These are phyloP conservation scores for Cryptosporidium viatorum DNA, from an alignment of 169 alveolate species.

Conservation along the genomic window DNA sequence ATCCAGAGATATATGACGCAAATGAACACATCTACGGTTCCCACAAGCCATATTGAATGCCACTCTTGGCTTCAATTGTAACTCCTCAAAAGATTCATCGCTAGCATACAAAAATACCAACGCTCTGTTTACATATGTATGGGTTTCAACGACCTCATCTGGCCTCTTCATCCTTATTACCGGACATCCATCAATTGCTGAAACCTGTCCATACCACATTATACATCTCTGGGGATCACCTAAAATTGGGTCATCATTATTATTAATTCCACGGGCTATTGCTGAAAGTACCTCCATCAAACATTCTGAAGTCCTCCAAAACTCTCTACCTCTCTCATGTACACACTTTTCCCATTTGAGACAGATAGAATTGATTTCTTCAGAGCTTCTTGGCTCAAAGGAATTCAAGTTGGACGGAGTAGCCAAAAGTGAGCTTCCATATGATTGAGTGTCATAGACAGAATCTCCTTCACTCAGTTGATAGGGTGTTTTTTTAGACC, in stretches of 20 bases:
- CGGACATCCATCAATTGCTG: conserved; percentile 87
- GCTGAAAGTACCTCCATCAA: conserved; percentile 81
- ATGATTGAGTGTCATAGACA: conserved; percentile 59
- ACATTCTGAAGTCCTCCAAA: conserved; percentile 88
- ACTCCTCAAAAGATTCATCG: conserved; percentile 89
- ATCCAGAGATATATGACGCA: conserved; percentile 90
- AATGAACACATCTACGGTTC: conserved; percentile 87
- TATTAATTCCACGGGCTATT: conserved; percentile 87
- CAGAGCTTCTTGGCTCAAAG: conserved; percentile 87
- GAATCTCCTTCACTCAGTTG: conserved; percentile 68
- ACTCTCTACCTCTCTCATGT: conserved; percentile 90
- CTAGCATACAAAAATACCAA: conserved; percentile 89
- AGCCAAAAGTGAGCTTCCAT: conserved; percentile 66
- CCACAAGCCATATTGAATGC: conserved; percentile 93
- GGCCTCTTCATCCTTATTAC: conserved; percentile 87
- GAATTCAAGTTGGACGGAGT: conserved; percentile 52
- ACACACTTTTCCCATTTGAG: conserved; percentile 91
- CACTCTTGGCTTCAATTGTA: conserved; percentile 87
- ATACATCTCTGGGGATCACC: conserved; percentile 91
- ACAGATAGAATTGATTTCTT: conserved; percentile 86
- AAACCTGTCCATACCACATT: conserved; percentile 89
- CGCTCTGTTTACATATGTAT: conserved; percentile 89
- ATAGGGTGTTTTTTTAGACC: conserved; percentile 29
- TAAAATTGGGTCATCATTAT: conserved; percentile 88
- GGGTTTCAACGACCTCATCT: conserved; percentile 85